Evolutionary conservation across 1,139 yeast genomes (phyloP), one percentile per base, ranked within the genome.

Genomic region (Blastobotrys indianensis): DNA sequence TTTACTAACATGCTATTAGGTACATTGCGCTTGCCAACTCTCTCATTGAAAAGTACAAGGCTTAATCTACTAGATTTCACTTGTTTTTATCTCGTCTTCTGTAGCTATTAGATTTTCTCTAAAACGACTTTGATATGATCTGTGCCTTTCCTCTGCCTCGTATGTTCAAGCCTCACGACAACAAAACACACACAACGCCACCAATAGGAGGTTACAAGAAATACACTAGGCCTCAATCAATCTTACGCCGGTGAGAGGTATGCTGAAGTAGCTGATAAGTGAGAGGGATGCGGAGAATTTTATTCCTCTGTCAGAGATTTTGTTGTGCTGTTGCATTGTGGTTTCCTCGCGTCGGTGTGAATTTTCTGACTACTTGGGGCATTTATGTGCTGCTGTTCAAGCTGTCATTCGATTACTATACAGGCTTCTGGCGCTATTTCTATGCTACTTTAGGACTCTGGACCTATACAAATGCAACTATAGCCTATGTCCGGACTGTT

Each of bases 341-440:
- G 13, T 77, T 84, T 56, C 94, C 94, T 28, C 76, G 81, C 51
- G 68, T 73, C 0, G 63, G 79, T 33, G 80, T 82, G 48, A 68
- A 76, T 8, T 53, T 65, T 2, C 60, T 79, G 3, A 64, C 80
- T 40, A 51, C 76, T 0, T 85, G 94, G 88, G 77, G 85, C 0
- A 58, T 74, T 25, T 78, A 71, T 53, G 78, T 74, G 0, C 61
- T 72, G 36, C 50, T 65, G 2, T 54, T 56, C 39, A 57, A 56
- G 20, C 50, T 70, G 56, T 64, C 41, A 34, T 59, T 4, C 45
- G 47, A 11, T 48, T 57, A 23, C 52, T 59, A 37, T 36, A 59
- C 60, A 8, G 66, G 66, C 1, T 1, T 45, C 2, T 13, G 11
- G 1, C 61, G 63, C 3, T 32, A 51, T 2, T 3, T 55, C 2